Conservation (phyloP, 2,329 filamentous ascomycete species). For the Trichoderma sp. region DNA sequence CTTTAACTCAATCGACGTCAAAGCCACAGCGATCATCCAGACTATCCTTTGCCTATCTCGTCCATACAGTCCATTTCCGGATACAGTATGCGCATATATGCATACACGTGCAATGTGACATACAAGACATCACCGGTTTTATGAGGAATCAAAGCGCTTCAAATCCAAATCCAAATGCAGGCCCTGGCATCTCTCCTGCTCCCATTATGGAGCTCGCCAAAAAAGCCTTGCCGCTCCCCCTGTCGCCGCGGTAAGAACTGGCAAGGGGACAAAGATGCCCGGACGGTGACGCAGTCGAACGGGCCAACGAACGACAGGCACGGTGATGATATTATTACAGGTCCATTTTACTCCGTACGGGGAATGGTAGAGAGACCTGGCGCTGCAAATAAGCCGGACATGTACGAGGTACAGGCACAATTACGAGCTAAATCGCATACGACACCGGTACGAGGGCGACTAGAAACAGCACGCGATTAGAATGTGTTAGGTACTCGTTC, state of each 20-base stretch:
- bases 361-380: background rate
- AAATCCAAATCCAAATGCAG: background rate
- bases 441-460: background rate
- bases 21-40: background rate
- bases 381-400: conserved; percentile 5
- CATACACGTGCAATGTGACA: background rate
- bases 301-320: background rate
- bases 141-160: background rate
- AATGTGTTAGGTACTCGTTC: background rate
- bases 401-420: background rate
- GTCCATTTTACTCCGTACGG: background rate
- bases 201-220: conserved; percentile 1
- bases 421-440: background rate
- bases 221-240: conserved; percentile 6
- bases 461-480: background rate
- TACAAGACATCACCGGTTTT: background rate
- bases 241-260: conserved; percentile 13
- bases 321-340: background rate
- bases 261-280: background rate
- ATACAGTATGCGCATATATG: background rate
- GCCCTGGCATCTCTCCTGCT: background rate
- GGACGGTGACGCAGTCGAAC: background rate
- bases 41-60: background rate
- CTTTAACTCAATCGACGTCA: background rate
- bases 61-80: background rate